Conservation (phyloP, 768 basidiomycete genomes). For the Clavaria fumosa region DNA sequence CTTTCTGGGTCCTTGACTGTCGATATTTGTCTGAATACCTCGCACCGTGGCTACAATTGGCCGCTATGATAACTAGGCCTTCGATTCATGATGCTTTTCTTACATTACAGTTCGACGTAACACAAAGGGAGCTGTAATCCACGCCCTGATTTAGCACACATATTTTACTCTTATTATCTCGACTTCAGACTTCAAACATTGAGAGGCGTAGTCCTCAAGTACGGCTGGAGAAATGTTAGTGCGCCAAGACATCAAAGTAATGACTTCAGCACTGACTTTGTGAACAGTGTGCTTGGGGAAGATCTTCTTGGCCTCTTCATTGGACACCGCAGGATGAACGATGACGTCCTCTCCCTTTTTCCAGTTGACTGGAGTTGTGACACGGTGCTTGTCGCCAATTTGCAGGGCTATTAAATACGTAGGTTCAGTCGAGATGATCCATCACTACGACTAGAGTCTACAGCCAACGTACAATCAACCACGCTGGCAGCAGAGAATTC, state of each 20-base stretch:
- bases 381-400: slow-evolving; percentile 68
- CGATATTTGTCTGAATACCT: too few relatives aligned
- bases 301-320: slow-evolving; percentile 80
- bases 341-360: slow-evolving; percentile 87
- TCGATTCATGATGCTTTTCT: too few relatives aligned
- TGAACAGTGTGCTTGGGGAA: slow-evolving; percentile 77
- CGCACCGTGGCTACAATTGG: too few relatives aligned
- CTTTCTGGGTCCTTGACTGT: too few relatives aligned
- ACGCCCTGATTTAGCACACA: too few relatives aligned
- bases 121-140: too few relatives aligned
- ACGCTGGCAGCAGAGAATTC: slow-evolving; percentile 27
- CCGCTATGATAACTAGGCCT: too few relatives aligned
- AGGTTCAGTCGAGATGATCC: slow-evolving; percentile 11
- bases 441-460: neutral
- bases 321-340: slow-evolving; percentile 68
- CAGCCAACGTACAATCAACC: slow-evolving; percentile 51
- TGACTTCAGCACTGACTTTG: slow-evolving; percentile 55
- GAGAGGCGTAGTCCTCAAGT: slow-evolving; percentile 71
- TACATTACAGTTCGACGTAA: too few relatives aligned
- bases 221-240: slow-evolving; percentile 42
- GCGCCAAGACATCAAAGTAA: too few relatives aligned
- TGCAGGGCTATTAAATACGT: slow-evolving; percentile 49
- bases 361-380: slow-evolving; percentile 94
- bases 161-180: neutral
- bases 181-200: slow-evolving; percentile 14